Conservation (phyloP, 352 stramenopile species). For the Pythium coloratum region DNA sequence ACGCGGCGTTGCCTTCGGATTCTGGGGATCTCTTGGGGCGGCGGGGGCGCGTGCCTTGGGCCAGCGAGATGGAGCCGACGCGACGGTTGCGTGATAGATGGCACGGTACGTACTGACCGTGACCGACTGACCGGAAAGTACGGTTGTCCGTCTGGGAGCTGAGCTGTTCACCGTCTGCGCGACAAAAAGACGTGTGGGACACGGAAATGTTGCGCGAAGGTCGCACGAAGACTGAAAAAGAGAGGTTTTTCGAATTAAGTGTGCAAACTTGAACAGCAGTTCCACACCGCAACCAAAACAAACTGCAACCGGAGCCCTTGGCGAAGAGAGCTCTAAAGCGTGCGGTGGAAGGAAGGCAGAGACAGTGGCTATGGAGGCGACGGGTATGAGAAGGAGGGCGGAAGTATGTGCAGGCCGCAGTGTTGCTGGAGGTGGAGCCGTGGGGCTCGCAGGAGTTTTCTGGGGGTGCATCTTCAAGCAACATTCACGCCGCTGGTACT, state of each 20-base stretch:
- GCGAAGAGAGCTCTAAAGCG: too few relatives aligned
- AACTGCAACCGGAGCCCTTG: background rate
- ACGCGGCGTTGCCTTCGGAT: background rate
- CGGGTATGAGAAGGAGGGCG: too few relatives aligned
- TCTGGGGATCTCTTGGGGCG: slow-evolving; percentile 1
- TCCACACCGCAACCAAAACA: background rate
- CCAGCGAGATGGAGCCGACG: slow-evolving; percentile 15
- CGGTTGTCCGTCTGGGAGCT: background rate
- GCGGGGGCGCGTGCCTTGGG: slow-evolving; percentile 21
- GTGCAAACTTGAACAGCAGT: background rate
- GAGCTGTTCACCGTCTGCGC: background rate
- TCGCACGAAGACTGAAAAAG: slow-evolving; percentile 13
- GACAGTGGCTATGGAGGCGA: too few relatives aligned
- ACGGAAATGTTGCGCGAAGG: slow-evolving; percentile 19
- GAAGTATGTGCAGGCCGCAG: too few relatives aligned
- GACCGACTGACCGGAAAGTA: background rate
- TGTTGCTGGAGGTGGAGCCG: too few relatives aligned
- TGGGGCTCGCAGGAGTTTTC: background rate
- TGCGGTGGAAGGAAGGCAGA: too few relatives aligned
- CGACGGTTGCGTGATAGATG: slow-evolving; percentile 2
- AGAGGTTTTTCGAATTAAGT: background rate
- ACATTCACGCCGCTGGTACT: background rate
- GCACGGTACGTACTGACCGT: background rate
- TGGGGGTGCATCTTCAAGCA: slow-evolving; percentile 22
- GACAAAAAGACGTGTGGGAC: slow-evolving; percentile 15